Evolutionary conservation across 2,329 filamentous ascomycete species (phyloP).

Genomic region (Colletotrichum phormii): DNA sequence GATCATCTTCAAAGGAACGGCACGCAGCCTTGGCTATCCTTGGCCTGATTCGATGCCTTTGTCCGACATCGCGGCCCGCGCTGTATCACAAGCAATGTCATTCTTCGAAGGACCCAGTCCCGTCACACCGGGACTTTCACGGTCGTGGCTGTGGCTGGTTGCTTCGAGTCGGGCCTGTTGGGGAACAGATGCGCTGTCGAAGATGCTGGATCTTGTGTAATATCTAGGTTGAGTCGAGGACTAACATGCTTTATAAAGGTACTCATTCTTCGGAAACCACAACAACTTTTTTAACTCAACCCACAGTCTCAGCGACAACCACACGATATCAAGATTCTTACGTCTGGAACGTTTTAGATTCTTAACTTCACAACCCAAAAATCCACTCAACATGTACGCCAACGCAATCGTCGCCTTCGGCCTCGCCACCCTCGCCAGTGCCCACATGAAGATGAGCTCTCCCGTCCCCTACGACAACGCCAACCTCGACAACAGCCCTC

Average conservation of each 20-base stretch:
- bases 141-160: conserved; percentile 26
- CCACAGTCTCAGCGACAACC: conserved; percentile 34
- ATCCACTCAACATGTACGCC: conserved; percentile 62
- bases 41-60: conserved; percentile 22
- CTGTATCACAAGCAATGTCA: conserved; percentile 32
- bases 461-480: conserved; percentile 71
- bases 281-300: not conserved
- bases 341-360: conserved; percentile 56
- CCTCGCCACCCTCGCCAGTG: conserved; percentile 70
- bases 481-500: conserved; percentile 69
- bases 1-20: conserved; percentile 3
- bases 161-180: conserved; percentile 34
- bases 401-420: conserved; percentile 64
- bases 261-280: conserved; percentile 19
- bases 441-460: conserved; percentile 80
- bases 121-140: conserved; percentile 15
- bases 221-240: not conserved
- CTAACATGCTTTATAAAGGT: conserved; percentile 31
- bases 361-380: conserved; percentile 38
- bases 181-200: conserved; percentile 31
- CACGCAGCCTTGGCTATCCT: conserved; percentile 1
- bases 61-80: conserved; percentile 25
- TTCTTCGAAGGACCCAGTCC: conserved; percentile 20
- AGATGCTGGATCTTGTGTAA: conserved; percentile 17
- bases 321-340: conserved; percentile 37